These are phyloP conservation scores for Alternaria angustiovoidea DNA, from an alignment of 2,329 filamentous ascomycete species.

Conservation along the genomic window DNA sequence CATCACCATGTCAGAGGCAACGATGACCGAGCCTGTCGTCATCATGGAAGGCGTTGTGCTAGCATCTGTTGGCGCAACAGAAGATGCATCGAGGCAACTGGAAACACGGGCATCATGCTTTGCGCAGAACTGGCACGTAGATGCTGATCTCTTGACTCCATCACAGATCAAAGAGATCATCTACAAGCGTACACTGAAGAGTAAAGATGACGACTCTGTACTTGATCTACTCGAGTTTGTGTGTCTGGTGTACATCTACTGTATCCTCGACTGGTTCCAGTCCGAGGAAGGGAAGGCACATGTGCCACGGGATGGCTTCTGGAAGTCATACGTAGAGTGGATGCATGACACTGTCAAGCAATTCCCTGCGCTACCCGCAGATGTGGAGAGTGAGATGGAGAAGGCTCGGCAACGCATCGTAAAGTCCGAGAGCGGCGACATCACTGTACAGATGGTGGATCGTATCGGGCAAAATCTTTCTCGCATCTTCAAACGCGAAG, in stretches of 20 bases:
- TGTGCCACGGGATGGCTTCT: slow-evolving; percentile 11
- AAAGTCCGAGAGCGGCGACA: slow-evolving; percentile 10
- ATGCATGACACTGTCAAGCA: slow-evolving; percentile 13
- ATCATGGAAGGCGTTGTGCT: slow-evolving; percentile 12
- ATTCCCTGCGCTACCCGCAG: slow-evolving; percentile 5
- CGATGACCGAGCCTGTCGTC: slow-evolving; percentile 6
- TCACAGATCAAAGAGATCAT: slow-evolving; percentile 12
- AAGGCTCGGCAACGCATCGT: slow-evolving; percentile 8
- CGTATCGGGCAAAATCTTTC: slow-evolving; percentile 13
- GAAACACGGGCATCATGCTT: slow-evolving; percentile 15
- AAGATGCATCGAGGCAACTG: slow-evolving; percentile 2
- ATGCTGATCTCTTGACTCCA: slow-evolving; percentile 7
- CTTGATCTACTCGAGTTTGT: slow-evolving; percentile 13
- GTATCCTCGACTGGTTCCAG: slow-evolving; percentile 11
- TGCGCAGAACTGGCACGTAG: slow-evolving; percentile 12
- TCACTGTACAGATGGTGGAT: slow-evolving; percentile 15
- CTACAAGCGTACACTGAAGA: slow-evolving; percentile 14
- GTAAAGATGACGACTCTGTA: slow-evolving; percentile 13
- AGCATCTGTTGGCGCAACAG: slow-evolving; percentile 7
- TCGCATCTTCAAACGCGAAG: slow-evolving; percentile 11
- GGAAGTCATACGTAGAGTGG: slow-evolving; percentile 14
- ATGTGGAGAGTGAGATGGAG: slow-evolving; percentile 12
- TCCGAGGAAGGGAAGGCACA: slow-evolving; percentile 10
- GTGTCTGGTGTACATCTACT: slow-evolving; percentile 13
- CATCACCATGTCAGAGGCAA: slow-evolving; percentile 9